Percentiles rank a stretch among this genome's conserved stretches.
Conservation (phyloP, 2,329 filamentous ascomycete species). For the Achaetomium macrosporum region DNA sequence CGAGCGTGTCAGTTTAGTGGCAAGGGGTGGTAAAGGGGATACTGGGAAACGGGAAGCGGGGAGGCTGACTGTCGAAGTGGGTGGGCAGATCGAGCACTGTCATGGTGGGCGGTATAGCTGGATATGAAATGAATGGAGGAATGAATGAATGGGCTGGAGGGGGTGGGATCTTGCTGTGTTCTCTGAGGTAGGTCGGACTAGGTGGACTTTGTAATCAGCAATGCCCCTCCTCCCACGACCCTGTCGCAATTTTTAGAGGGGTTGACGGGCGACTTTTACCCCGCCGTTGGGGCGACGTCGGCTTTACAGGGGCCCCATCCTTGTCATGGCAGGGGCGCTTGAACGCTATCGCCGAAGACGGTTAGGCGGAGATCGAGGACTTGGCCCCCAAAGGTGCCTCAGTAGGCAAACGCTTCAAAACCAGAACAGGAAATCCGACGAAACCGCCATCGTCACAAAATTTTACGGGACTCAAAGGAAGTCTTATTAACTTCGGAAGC, state of each 20-base stretch:
- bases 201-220: neutral
- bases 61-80: slow-evolving; percentile 50
- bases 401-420: too few species aligned
- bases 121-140: neutral
- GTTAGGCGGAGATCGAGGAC: neutral
- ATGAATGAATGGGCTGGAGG: neutral
- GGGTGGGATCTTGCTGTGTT: neutral
- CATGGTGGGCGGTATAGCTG: slow-evolving; percentile 11
- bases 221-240: neutral
- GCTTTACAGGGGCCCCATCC: slow-evolving; percentile 7
- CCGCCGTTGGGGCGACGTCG: slow-evolving; percentile 25
- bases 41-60: neutral
- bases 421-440: too few species aligned
- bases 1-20: neutral
- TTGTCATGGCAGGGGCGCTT: neutral
- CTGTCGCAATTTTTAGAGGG: slow-evolving; percentile 21
- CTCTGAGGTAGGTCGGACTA: neutral
- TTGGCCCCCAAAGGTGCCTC: neutral
- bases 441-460: too few species aligned
- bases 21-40: slow-evolving; percentile 3
- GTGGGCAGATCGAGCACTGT: slow-evolving; percentile 49
- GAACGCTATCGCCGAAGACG: neutral
- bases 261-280: slow-evolving; percentile 19
- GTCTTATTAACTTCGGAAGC: too few species aligned
- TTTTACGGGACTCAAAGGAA: too few species aligned